Evolutionary conservation across 202 grass and related monocot species (phyloP).

Genomic region (Zoysia matrella): DNA sequence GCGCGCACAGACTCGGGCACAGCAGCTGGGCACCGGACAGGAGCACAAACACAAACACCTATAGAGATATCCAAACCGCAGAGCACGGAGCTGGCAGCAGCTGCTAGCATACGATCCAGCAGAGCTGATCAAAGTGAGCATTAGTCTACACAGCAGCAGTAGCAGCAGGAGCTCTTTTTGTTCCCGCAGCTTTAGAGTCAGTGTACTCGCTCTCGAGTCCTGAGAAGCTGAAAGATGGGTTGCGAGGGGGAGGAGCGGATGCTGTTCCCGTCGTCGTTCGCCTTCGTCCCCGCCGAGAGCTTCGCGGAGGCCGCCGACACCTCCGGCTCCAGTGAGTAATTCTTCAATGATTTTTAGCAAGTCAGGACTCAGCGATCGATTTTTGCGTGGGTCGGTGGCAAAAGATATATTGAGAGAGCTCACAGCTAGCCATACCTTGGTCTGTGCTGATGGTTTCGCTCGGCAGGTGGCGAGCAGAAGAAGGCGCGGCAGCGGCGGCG

Average conservation of each 20-base stretch:
- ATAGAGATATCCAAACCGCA: constrained; percentile 32
- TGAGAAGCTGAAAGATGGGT: constrained; percentile 43
- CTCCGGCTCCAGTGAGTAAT: constrained; percentile 18
- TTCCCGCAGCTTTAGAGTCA: constrained; percentile 4
- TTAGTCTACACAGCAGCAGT: not conserved
- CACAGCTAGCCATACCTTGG: not conserved
- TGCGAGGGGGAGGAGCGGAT: constrained; percentile 56
- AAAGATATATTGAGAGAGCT: not conserved
- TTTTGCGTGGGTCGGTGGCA: not conserved
- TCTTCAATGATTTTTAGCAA: not conserved
- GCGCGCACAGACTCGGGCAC: constrained; percentile 43
- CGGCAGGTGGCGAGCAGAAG: constrained; percentile 62
- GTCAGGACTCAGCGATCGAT: not conserved
- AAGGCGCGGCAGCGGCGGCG: constrained; percentile 56
- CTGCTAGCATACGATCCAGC: not conserved
- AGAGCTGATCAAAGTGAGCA: constrained; percentile 34
- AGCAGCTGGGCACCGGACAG: constrained; percentile 19
- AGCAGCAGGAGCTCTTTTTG: not conserved
- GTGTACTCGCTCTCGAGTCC: not conserved
- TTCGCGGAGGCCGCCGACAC: constrained; percentile 45
- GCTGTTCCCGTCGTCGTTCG: constrained; percentile 58
- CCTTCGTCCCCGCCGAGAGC: constrained; percentile 27
- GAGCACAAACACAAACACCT: not conserved
- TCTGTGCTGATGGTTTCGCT: not conserved
- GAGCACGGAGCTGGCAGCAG: not conserved